Base-by-base conservation (phyloP, 805 yeast genomes). In the Blastobotrys parvus region DNA sequence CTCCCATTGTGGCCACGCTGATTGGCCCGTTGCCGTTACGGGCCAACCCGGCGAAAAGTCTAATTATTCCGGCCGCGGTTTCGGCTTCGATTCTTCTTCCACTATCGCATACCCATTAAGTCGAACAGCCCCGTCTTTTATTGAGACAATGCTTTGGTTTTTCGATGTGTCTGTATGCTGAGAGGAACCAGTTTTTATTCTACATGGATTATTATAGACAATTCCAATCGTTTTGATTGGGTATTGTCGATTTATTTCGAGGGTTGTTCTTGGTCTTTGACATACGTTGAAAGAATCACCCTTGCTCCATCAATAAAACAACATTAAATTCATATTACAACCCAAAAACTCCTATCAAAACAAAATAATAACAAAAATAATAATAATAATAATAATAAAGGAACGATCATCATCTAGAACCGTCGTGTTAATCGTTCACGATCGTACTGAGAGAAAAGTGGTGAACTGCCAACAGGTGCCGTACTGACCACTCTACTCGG, bases 141-240 rank as follows among this genome's bases (percentile, higher is more conserved):
- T 31, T 31, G 7, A 5, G 34, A 8, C 34, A 15, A 8, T 34
- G 10, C 21, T 17, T 6, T 34, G 21, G 39, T 39, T 37, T 34
- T 38, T 39, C 47, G 44, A 50, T 50, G 53, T 50, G 53, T 50
- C 53, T 48, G 21, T 50, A 46, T 48, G 53, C 53, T 30, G 23
- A 50, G 51, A 50, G 13, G 15, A 41, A 39, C 11, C 18, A 5
- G 22, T 41, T 21, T 34, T 16, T 15, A 7, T 32, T 25, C 11
- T 25, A 25, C 10, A 25, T 8, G 11, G 29, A 7, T 25, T 8
- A 8, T 25, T 25, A 25, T 8, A 25, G 29, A n/a, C n/a, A n/a
- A 25, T 7, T 25, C 7, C 29, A 25, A 11, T 25, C 29, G 11
- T 25, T 25, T 25, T 11, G 29, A 7, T 25, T 7, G 29, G 7